Conservation (phyloP, 306 rosid genomes). For the Acacia melanoxylon region DNA sequence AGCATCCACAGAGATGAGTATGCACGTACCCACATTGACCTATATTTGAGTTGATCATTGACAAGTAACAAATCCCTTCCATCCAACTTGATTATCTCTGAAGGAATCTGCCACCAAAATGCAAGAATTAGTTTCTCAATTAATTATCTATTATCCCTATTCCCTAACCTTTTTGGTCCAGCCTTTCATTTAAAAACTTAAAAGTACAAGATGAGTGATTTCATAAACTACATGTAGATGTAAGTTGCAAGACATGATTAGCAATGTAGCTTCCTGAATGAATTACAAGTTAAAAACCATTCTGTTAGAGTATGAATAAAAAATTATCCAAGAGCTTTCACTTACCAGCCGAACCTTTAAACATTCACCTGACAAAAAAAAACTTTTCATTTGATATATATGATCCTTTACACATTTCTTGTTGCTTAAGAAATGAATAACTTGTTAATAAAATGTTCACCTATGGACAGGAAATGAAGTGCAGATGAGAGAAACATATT, state of each 20-base stretch:
- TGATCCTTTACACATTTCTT: neutral
- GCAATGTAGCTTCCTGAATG: neutral
- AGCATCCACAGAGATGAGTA: conserved; percentile 93
- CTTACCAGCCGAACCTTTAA: neutral
- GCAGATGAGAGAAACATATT: neutral
- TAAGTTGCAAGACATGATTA: neutral
- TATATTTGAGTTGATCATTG: conserved; percentile 73
- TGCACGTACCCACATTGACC: conserved; percentile 83
- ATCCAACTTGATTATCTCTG: conserved; percentile 61
- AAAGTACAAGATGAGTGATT: neutral
- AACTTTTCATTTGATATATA: neutral
- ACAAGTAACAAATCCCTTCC: conserved; percentile 72
- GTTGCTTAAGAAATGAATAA: neutral
- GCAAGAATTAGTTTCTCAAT: conserved; percentile 18
- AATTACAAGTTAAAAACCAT: neutral
- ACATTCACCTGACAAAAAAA: neutral
- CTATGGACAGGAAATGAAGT: neutral
- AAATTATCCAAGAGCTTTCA: neutral
- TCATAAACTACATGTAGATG: neutral
- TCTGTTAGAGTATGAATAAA: neutral
- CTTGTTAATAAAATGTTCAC: neutral
- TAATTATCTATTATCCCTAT: neutral
- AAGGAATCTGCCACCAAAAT: conserved; percentile 48
- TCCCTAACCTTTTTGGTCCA: neutral
- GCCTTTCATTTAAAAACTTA: neutral